Evolutionary conservation across 2,329 filamentous ascomycete species (phyloP), one percentile per base, ranked within the genome.

Genomic region (Fusarium begoniae): DNA sequence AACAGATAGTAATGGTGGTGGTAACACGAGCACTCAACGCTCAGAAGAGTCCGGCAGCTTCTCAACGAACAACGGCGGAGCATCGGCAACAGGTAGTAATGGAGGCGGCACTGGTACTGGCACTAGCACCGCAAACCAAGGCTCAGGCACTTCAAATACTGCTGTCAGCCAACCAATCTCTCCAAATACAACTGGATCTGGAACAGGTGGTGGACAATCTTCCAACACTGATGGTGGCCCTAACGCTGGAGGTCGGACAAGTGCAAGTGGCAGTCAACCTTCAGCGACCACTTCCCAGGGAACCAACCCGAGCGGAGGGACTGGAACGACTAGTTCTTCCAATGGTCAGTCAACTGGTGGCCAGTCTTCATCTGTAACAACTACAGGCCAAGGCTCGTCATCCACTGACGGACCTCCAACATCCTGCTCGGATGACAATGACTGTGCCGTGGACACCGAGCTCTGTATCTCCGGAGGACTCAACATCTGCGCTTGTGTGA

Each of bases 401-500:
- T 41, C 67, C 4, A 67, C 57, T 15, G 54, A 35, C 6, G 37
- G 43, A 14, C 14, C 44, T 11, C 30, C 41, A 8, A 63, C 55
- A 17, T 24, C 66, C 5, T 74, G 71, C 30, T 69, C 59, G 14
- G 58, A 47, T 14, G 55, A 48, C 8, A 44, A 17, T 9, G 71
- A 74, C 24, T 74, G 71, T 15, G 17, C 14, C 4, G 8, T 71
- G 2, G 38, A 71, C 2, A 22, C 32, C 17, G 66, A 70, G 4
- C 53, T 70, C 8, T 70, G 66, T 5, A 8, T 66, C 17, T 30
- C 51, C 1, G 26, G 53, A 14, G 67, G 66, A 18, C 15, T 66
- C 18, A 70, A 70, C 3, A 66, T 70, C 17, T 70, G 67, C 26
- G 41, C 37, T 18, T 70, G 67, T 8, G 37, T 60, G 20, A 56